Evolutionary conservation across 768 basidiomycete species (phyloP).

Genomic region (Obba rivulosa): DNA sequence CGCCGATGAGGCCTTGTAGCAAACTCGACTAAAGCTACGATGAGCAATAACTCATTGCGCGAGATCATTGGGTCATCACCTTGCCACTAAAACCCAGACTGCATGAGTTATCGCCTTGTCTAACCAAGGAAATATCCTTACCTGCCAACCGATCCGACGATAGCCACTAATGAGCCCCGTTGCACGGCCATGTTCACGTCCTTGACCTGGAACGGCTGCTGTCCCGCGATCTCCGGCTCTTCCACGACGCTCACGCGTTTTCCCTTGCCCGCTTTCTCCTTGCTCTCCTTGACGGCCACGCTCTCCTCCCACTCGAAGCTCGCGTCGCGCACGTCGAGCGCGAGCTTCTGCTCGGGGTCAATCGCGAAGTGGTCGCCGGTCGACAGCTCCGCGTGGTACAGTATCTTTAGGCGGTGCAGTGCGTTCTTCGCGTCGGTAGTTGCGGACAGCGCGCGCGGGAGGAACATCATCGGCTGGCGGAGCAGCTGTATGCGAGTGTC

Average conservation of each 20-base stretch:
- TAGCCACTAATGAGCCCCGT: slow-evolving; percentile 52
- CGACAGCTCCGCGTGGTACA: slow-evolving; percentile 54
- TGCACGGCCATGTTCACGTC: slow-evolving; percentile 48
- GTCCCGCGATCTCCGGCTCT: slow-evolving; percentile 10
- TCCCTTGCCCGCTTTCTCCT: slow-evolving; percentile 13
- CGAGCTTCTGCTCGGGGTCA: slow-evolving; percentile 40
- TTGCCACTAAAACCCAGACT: slow-evolving; percentile 6
- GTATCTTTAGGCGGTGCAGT: slow-evolving; percentile 35
- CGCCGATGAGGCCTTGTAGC: slow-evolving; percentile 61
- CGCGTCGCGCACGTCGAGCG: slow-evolving; percentile 46
- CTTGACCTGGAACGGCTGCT: slow-evolving; percentile 43
- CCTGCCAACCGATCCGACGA: slow-evolving; percentile 66
- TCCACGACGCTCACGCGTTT: slow-evolving; percentile 12
- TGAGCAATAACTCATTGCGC: background rate
- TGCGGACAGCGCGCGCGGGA: slow-evolving; percentile 56
- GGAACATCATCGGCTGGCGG: slow-evolving; percentile 65
- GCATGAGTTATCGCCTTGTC: too few relatives aligned
- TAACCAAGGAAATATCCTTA: slow-evolving; percentile 19
- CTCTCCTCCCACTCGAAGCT: slow-evolving; percentile 61
- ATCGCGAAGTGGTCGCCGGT: slow-evolving; percentile 38
- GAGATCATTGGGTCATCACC: background rate
- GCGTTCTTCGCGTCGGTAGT: slow-evolving; percentile 64
- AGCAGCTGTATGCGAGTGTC: slow-evolving; percentile 37
- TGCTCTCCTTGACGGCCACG: slow-evolving; percentile 9
- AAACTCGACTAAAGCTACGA: slow-evolving; percentile 38